phyloP scores from a whole-genome alignment of 441 rosid genomes.

The Corymbia calophylla region DNA sequence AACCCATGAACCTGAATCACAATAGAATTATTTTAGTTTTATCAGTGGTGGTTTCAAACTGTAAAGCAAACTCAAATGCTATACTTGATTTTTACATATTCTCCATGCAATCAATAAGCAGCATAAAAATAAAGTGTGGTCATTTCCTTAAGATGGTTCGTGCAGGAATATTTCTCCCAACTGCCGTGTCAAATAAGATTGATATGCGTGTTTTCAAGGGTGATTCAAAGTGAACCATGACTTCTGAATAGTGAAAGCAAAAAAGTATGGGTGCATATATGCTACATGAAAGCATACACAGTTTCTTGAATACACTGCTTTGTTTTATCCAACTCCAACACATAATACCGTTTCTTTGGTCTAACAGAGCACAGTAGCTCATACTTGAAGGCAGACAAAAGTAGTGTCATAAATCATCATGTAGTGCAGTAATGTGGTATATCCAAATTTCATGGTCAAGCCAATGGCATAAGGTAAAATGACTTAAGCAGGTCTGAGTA shows the following conservation, averaged over 20 bases:
- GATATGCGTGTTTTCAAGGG: not conserved
- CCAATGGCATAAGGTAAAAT: not conserved
- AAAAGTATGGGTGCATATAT: not conserved
- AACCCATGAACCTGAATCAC: constrained; percentile 79
- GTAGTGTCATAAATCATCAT: not conserved
- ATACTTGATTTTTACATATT: not conserved
- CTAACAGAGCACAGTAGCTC: not conserved
- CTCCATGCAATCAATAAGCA: not conserved
- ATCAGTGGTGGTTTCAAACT: not conserved
- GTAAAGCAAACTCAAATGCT: not conserved
- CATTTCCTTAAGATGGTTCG: not conserved
- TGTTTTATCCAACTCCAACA: not conserved
- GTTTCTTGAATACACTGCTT: not conserved
- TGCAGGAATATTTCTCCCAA: not conserved
- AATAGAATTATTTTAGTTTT: not conserved
- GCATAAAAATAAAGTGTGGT: not conserved
- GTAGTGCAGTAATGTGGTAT: not conserved
- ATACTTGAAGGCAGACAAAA: not conserved
- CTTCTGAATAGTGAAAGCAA: not conserved
- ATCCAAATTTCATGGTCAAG: not conserved
- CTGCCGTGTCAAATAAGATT: not conserved
- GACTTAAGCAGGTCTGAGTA: not conserved
- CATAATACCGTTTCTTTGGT: not conserved
- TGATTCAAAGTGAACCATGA: not conserved
- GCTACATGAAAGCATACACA: not conserved